Conservation (phyloP, 306 rosid species). For the Sindora glabra region DNA sequence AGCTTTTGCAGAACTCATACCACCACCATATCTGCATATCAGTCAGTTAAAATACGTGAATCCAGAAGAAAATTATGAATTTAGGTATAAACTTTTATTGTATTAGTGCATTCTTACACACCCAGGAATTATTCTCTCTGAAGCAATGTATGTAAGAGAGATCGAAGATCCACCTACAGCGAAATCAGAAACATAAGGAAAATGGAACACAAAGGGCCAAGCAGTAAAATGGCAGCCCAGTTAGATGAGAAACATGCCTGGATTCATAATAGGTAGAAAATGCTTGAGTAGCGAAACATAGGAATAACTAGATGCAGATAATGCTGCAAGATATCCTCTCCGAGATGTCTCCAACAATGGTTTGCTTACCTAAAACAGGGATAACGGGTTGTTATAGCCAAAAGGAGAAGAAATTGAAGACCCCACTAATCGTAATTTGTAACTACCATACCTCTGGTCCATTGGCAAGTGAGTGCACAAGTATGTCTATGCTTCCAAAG, state of each 20-base stretch:
- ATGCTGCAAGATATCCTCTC: constrained; percentile 91
- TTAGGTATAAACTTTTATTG: not conserved
- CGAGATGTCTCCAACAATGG: constrained; percentile 95
- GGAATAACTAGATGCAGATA: constrained; percentile 96
- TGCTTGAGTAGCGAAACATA: constrained; percentile 82
- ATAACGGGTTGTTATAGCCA: constrained; percentile 2
- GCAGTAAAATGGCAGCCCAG: constrained; percentile 4
- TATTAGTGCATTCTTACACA: constrained; percentile 23
- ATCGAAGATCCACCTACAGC: constrained; percentile 80
- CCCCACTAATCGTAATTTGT: not conserved
- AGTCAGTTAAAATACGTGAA: constrained; percentile 1
- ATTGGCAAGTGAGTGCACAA: constrained; percentile 99
- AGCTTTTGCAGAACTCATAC: constrained; percentile 99
- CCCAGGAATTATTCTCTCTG: constrained; percentile 97
- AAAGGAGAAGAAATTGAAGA: not conserved
- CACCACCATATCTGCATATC: constrained; percentile 80
- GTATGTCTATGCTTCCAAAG: constrained; percentile 94
- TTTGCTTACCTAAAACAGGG: constrained; percentile 60
- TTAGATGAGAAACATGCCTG: constrained; percentile 41
- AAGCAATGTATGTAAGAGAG: constrained; percentile 93
- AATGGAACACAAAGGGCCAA: not conserved
- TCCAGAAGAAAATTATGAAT: not conserved
- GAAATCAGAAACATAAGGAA: constrained; percentile 2
- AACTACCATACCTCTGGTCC: constrained; percentile 85
- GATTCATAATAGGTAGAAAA: constrained; percentile 85